Percentiles rank a stretch among this genome's conserved stretches.
Conservation (phyloP, 176 grass and related monocot species). For the Olyra latifolia region DNA sequence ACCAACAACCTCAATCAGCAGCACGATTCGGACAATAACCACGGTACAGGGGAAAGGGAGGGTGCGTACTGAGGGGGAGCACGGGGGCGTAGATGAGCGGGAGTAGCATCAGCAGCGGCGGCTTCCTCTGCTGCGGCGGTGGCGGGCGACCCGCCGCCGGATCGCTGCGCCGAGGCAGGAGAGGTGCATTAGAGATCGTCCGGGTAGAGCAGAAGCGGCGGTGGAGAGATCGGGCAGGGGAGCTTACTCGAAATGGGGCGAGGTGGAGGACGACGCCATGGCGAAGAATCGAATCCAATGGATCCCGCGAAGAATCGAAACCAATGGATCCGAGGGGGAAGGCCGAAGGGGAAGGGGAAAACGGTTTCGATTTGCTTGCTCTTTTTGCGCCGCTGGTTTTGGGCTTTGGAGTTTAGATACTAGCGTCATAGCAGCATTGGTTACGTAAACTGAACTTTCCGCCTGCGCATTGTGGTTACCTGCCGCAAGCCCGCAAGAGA, state of each 20-base stretch:
- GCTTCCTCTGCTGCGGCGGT: constrained; percentile 51
- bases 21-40: not conserved
- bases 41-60: not conserved
- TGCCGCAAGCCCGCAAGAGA: fast-evolving
- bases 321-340: not conserved
- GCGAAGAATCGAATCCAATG: not conserved
- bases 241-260: constrained; percentile 59
- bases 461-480: not conserved
- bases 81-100: constrained; percentile 84
- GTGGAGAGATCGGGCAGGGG: not conserved
- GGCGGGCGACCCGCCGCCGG: constrained; percentile 40
- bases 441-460: fast-evolving
- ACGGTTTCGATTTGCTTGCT: not conserved
- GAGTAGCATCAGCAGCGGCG: constrained; percentile 65
- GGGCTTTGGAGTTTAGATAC: too few species aligned
- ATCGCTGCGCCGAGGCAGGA: constrained; percentile 33
- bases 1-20: constrained; percentile 25
- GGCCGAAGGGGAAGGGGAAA: not conserved
- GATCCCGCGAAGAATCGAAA: constrained; percentile 7
- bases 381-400: constrained; percentile 37
- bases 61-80: constrained; percentile 72
- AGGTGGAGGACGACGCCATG: constrained; percentile 47
- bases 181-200: constrained; percentile 2
- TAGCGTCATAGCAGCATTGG: not conserved
- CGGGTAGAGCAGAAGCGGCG: not conserved